Evolutionary conservation across 495 filamentous ascomycete species (phyloP).

Genomic region (Neurospora sp.): DNA sequence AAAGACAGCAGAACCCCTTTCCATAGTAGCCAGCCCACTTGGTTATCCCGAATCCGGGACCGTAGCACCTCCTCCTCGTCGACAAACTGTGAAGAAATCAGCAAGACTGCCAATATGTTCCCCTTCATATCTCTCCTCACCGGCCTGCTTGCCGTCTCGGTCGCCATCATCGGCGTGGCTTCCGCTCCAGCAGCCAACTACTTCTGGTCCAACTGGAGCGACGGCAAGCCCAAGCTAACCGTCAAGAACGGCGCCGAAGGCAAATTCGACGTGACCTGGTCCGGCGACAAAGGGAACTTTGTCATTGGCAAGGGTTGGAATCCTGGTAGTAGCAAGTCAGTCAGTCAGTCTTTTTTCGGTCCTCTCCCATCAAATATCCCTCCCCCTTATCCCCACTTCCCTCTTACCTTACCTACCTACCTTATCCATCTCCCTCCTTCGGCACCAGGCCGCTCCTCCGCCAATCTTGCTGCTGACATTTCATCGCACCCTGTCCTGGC

Average conservation of each 20-base stretch:
- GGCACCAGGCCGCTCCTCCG: no score
- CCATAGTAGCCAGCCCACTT: background rate
- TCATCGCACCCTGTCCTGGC: background rate
- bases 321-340: slow-evolving; percentile 29
- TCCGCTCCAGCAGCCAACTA: slow-evolving; percentile 16
- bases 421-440: no score
- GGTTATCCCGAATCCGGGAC: background rate
- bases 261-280: slow-evolving; percentile 49
- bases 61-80: background rate
- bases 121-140: background rate
- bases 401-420: no score
- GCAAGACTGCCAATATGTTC: background rate
- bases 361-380: background rate
- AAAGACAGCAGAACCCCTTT: background rate
- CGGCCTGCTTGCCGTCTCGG: background rate
- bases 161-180: background rate
- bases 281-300: slow-evolving; percentile 47
- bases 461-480: background rate
- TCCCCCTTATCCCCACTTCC: background rate
- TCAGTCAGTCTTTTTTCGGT: no score
- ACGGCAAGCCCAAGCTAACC: slow-evolving; percentile 43
- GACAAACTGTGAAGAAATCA: background rate
- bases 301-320: slow-evolving; percentile 58
- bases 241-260: slow-evolving; percentile 51
- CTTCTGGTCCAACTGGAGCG: slow-evolving; percentile 59